Evolutionary conservation across 768 basidiomycete genomes (phyloP).

Genomic region (Termitomyces sp.): DNA sequence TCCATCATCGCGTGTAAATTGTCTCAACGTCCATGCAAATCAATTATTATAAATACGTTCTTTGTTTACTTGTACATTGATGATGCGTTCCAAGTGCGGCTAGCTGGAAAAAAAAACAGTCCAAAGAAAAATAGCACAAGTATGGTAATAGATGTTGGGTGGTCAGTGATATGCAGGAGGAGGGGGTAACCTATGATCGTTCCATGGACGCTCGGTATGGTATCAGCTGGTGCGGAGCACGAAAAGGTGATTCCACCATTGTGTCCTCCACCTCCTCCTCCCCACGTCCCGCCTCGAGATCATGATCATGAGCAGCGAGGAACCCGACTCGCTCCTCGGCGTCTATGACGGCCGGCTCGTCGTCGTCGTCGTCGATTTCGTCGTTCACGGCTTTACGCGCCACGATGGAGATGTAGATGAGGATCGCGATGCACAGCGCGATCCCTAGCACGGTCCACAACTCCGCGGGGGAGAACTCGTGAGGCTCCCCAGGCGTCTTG

Average conservation of each 20-base stretch:
- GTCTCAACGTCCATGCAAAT: constrained; percentile 4
- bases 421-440: constrained; percentile 64
- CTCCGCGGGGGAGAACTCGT: constrained; percentile 45
- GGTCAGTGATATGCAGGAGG: not conserved
- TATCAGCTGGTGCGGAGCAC: constrained; percentile 23
- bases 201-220: constrained; percentile 19
- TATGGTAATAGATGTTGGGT: constrained; percentile 7
- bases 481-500: constrained; percentile 28
- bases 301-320: constrained; percentile 33
- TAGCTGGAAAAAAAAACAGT: constrained; percentile 6
- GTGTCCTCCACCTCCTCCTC: constrained; percentile 19
- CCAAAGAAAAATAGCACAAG: constrained; percentile 9
- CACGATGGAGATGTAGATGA: constrained; percentile 76
- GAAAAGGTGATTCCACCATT: constrained; percentile 49
- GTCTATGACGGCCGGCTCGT: constrained; percentile 13
- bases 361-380: constrained; percentile 44
- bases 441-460: constrained; percentile 70
- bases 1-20: constrained; percentile 1
- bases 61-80: constrained; percentile 9
- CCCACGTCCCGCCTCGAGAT: constrained; percentile 28
- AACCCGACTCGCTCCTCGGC: constrained; percentile 54
- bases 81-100: constrained; percentile 11
- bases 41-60: constrained; percentile 5
- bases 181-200: not conserved
- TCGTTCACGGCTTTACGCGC: constrained; percentile 61